Evolutionary conservation across 2,329 filamentous ascomycete genomes (phyloP).

Genomic region (Fusarium sp.): DNA sequence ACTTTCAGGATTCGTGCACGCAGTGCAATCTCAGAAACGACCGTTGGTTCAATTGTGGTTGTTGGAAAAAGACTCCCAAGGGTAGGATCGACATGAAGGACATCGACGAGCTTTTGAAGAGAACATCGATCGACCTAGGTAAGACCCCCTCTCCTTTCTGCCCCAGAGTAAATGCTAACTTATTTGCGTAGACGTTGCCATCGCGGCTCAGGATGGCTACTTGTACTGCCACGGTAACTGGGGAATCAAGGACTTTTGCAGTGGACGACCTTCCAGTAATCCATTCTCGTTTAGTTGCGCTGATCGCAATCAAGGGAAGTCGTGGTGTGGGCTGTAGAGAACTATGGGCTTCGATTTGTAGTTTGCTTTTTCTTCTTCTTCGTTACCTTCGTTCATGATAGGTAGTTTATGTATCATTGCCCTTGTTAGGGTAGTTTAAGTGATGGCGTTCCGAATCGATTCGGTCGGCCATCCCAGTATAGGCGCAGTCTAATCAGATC

Average conservation of each 20-base stretch:
- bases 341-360: neutral
- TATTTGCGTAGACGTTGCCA: conserved; percentile 14
- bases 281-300: neutral
- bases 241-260: conserved; percentile 26
- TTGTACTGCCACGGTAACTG: conserved; percentile 22
- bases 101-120: neutral
- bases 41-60: conserved; percentile 15
- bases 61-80: conserved; percentile 3
- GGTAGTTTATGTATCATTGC: neutral
- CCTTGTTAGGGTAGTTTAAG: neutral
- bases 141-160: neutral
- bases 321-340: neutral
- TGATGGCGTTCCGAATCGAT: neutral
- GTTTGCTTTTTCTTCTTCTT: neutral
- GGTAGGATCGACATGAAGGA: neutral
- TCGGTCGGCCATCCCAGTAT: neutral
- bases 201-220: conserved; percentile 27
- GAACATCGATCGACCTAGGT: conserved; percentile 26
- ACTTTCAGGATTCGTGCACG: conserved; percentile 28
- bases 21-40: conserved; percentile 19
- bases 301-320: neutral
- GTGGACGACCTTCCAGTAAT: conserved; percentile 15
- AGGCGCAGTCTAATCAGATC: conserved; percentile 11
- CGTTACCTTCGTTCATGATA: conserved; percentile 6
- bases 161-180: neutral